Evolutionary conservation across 306 rosid genomes (phyloP), one percentile per base, ranked within the genome.

Genomic region (Psophocarpus tetragonolobus): DNA sequence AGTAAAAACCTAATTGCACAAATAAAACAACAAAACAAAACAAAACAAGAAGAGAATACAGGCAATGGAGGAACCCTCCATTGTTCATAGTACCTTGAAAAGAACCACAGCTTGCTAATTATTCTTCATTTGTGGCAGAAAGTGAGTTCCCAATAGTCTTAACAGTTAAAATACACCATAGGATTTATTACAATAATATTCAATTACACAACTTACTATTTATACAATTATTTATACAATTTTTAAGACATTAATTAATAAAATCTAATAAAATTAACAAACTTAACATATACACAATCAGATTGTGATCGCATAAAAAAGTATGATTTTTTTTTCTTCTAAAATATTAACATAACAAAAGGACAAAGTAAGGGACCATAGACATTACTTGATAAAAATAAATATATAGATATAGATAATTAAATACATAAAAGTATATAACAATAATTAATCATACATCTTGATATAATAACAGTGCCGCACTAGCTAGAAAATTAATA

Each of bases 361-460:
- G 26, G 77, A 26, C 42, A 6, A 47, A 10, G 26, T 38, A 58
- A 58, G 71, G 15, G 26, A 30, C 42, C 51, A 20, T 45, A 9
- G 15, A 48, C 24, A 30, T 30, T 61, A 33, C 17, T 35, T 17
- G 44, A 35, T 36, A 64, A 62, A n/a, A 15, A 62, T 62, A 23
- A 33, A 62, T 64, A 33, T 15, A 30, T 54, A 33, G 15, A 15
- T 21, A 62, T 62, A 35, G n/a, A 62, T 35, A 45, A n/a, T n/a
- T n/a, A n/a, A n/a, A n/a, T n/a, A n/a, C n/a, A n/a, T n/a, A n/a
- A n/a, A n/a, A n/a, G n/a, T 6, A 36, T 38, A 54, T 35, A 36
- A 54, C 17, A 54, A 68, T 23, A 56, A 71, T 18, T 73, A 27
- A 64, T 48, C 27, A 29, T 38, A 72, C 62, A 72, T n/a, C 14